A percentile compares a stretch with the other conserved stretches of the same genome.
Evolutionary conservation across 805 yeast species (phyloP).

Genomic region (Starmerella roubikii): DNA sequence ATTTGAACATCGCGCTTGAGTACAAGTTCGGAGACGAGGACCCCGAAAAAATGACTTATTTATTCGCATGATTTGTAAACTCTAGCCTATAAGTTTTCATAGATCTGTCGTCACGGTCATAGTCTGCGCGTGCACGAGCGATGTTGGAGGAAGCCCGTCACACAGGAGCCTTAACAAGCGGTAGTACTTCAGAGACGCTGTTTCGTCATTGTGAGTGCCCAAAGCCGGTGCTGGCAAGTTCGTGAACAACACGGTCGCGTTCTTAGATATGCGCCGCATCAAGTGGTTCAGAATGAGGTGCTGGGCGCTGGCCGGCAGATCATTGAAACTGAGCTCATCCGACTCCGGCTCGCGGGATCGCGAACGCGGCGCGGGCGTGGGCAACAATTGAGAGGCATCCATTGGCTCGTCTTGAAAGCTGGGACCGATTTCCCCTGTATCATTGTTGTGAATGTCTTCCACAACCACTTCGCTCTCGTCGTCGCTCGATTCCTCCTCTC

Average conservation of each 20-base stretch:
- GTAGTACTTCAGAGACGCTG: conserved; percentile 60
- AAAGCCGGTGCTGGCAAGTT: conserved; percentile 80
- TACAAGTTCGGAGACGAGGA: conserved; percentile 39
- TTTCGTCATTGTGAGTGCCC: conserved; percentile 62
- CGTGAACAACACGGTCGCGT: conserved; percentile 66
- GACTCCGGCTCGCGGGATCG: neutral
- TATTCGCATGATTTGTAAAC: conserved; percentile 43
- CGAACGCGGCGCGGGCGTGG: neutral
- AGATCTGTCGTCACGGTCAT: conserved; percentile 93
- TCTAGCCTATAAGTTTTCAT: conserved; percentile 23
- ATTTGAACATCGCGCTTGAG: conserved; percentile 64
- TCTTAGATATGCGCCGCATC: conserved; percentile 51
- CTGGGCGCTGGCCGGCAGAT: conserved; percentile 83
- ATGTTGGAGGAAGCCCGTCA: conserved; percentile 64
- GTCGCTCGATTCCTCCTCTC: conserved; percentile 21
- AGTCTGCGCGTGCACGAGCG: conserved; percentile 78
- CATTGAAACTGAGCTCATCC: conserved; percentile 46
- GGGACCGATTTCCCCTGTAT: conserved; percentile 19
- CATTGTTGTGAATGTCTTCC: neutral
- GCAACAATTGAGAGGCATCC: conserved; percentile 13
- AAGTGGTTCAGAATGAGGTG: conserved; percentile 77
- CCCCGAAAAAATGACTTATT: conserved; percentile 83
- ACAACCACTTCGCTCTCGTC: conserved; percentile 17
- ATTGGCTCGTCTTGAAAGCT: conserved; percentile 17
- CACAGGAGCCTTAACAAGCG: conserved; percentile 70